These are phyloP conservation scores for Pelargonium cotyledonis DNA, from an alignment of 441 rosid genomes.

Conservation along the genomic window DNA sequence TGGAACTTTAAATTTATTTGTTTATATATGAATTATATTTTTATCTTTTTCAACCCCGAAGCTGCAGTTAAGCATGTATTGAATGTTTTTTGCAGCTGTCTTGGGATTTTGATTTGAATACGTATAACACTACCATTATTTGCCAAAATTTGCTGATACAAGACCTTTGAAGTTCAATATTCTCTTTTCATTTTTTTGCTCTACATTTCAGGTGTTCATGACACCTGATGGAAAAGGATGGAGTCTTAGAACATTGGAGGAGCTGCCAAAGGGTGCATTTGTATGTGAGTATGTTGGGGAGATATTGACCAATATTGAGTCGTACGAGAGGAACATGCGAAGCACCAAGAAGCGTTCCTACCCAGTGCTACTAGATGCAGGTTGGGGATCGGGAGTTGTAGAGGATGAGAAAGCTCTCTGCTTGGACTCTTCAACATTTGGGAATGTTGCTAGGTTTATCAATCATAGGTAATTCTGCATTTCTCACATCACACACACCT, in stretches of 20 bases:
- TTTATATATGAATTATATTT: slow-evolving; percentile 12
- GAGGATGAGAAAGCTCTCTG: slow-evolving; percentile 70
- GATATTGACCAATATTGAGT: slow-evolving; percentile 63
- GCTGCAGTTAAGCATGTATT: slow-evolving; percentile 6
- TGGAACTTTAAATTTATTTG: slow-evolving; percentile 6
- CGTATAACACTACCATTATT: not conserved
- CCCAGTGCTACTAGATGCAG: slow-evolving; percentile 69
- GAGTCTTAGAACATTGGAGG: slow-evolving; percentile 81
- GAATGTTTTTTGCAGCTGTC: not conserved
- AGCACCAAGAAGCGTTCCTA: slow-evolving; percentile 25
- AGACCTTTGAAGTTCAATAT: not conserved
- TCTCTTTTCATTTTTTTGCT: slow-evolving; percentile 8
- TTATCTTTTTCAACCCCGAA: not conserved
- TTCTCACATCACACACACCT: not conserved
- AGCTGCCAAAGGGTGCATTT: slow-evolving; percentile 83
- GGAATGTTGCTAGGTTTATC: slow-evolving; percentile 87
- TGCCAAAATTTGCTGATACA: not conserved
- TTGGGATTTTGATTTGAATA: not conserved
- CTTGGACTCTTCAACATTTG: slow-evolving; percentile 62
- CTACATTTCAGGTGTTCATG: slow-evolving; percentile 54
- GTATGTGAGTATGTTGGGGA: slow-evolving; percentile 87
- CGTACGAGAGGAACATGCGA: slow-evolving; percentile 34
- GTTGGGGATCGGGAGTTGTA: slow-evolving; percentile 49
- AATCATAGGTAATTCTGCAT: slow-evolving; percentile 61
- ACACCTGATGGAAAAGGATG: slow-evolving; percentile 80